Evolutionary conservation across 768 basidiomycete species (phyloP), one percentile per base, ranked within the genome.

Genomic region (Boletus pseudo-olivaceus): DNA sequence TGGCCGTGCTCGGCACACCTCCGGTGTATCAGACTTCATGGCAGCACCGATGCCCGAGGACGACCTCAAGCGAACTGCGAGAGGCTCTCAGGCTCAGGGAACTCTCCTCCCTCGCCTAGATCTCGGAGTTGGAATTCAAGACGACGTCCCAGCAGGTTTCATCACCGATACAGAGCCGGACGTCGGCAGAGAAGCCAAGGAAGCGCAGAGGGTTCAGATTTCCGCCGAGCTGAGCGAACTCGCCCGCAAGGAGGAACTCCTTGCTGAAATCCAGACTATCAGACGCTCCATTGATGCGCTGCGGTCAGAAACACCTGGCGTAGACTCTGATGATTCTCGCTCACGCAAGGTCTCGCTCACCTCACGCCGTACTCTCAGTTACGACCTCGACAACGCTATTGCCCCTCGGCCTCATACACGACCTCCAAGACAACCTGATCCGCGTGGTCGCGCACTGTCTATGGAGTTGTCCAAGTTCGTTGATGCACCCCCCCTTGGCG

Each of bases 181-280:
- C 14, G 47, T 57, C 15, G 60, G 59, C 34, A 72, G 57, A 37
- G 68, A 68, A 62, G 57, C 69, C 58, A 59, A 70, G 33, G 67
- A 68, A 49, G 63, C 56, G 7, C 66, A 71, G 58, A 75, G 73
- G 56, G 64, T 62, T 44, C 63, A 69, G 17, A 72, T 77, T 32
- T 68, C 75, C 2, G 68, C 69, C 30, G 81, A 83, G 53, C 59
- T 82, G 51, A 62, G 67, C 47, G 84, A 85, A 38, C 65, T 86
- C 33, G 82, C 78, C 67, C 80, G 79, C 62, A 89, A 88, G 67
- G 81, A 90, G 66, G 81, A 83, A 43, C 78, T 93, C 6, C 73
- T 90, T 42, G 76, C 81, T 23, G 90, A 93, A 69, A 93, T 93
- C 40, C 83, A 88, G 63, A 85, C 80, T 12, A 88, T 93, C 55